Base-by-base conservation (phyloP, 768 basidiomycete genomes). In the Rhodocollybia butyracea region DNA sequence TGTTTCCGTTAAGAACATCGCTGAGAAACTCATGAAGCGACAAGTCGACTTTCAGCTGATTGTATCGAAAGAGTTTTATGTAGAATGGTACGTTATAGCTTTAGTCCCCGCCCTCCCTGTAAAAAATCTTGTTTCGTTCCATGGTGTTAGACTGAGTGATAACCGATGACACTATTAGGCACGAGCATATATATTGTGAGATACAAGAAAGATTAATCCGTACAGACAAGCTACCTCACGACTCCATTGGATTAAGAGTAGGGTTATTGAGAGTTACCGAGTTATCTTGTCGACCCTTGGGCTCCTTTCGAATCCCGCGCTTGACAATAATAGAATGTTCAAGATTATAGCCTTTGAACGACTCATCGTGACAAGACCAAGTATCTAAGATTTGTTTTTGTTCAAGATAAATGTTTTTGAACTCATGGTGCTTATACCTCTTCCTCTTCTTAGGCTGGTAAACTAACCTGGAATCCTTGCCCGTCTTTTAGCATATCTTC, bases 331-430 rank as follows among this genome's bases (percentile, higher is more conserved):
- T 13, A 62, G 66, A 1, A 21, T 76, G 6, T 76, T 74, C 59
- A 41, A 63, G 0, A 29, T 75, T 3, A 63, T 79, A 1, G 78
- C 78, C 1, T 64, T 80, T 21, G 71, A 69, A 26, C 66, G 70
- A n/a, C 70, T 83, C 2, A 70, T 83, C 19, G 67, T 83, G n/a
- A n/a, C n/a, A n/a, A n/a, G 81, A 83, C 53, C 80, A 83, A 63
- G 81, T 78, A 2, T 80, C 78, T 8, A 78, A 80, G 51, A 79
- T 82, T 22, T n/a, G n/a, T n/a, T n/a, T n/a, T n/a, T n/a, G n/a
- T n/a, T n/a, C n/a, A n/a, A n/a, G n/a, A n/a, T n/a, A n/a, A 73
- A 76, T 26, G 63, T 72, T 3, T 75, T 74, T 27, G 77, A 79
- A 26, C 81, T 76, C 55, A 61, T 82, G 71, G 80, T 80, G 15